Conservation (phyloP, 2,329 filamentous ascomycete genomes). For the Diaporthe ampelina region DNA sequence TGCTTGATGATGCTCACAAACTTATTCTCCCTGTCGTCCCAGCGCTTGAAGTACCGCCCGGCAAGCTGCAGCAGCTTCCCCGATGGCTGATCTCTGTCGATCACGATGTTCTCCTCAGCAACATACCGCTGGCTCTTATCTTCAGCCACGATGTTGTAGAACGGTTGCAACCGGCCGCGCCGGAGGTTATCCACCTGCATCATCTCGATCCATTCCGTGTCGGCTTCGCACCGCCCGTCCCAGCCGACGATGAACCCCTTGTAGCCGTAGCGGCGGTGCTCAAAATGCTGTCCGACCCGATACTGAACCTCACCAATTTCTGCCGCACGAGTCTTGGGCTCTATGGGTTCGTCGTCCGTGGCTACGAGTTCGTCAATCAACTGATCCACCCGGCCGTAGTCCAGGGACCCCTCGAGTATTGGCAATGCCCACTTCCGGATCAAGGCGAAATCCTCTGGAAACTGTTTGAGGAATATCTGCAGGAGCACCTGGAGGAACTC, state of each 20-base stretch:
- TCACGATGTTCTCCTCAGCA: conserved; percentile 75
- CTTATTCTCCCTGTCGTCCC: conserved; percentile 60
- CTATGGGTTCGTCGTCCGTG: not conserved
- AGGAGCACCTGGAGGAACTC: conserved; percentile 35
- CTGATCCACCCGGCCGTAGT: not conserved
- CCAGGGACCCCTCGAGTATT: not conserved
- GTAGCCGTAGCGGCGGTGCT: conserved; percentile 73
- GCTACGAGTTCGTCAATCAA: not conserved
- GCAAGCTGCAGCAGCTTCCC: conserved; percentile 65
- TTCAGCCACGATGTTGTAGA: conserved; percentile 77
- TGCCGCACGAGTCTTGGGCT: not conserved
- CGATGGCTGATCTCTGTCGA: conserved; percentile 56
- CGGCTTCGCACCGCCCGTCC: conserved; percentile 56
- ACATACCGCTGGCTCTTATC: conserved; percentile 75
- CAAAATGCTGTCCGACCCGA: conserved; percentile 71
- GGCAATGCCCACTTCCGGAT: conserved; percentile 4
- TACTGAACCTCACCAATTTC: conserved; percentile 49
- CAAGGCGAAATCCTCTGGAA: conserved; percentile 41
- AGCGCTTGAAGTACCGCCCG: conserved; percentile 76
- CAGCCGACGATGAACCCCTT: conserved; percentile 75
- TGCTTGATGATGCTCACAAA: conserved; percentile 77
- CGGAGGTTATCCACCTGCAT: conserved; percentile 73
- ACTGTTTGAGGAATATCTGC: conserved; percentile 37
- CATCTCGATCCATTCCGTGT: conserved; percentile 71
- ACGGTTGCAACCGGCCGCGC: conserved; percentile 71